phyloP scores from a whole-genome alignment of 306 rosid genomes.

The Amphicarpaea edgeworthii region DNA sequence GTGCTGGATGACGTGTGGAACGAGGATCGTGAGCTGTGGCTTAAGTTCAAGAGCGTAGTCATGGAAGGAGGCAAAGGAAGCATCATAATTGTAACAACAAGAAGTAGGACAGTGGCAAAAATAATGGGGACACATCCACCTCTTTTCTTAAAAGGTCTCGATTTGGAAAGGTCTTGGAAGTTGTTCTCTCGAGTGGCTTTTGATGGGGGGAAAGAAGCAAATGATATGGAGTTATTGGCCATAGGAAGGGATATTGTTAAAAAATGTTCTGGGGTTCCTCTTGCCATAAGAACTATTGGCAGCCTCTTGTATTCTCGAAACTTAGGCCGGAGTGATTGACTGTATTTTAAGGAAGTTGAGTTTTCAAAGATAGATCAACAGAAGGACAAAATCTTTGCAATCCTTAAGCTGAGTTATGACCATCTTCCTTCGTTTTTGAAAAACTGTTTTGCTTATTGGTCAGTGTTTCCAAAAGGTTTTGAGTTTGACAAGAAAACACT shows the following conservation, averaged over 20 bases:
- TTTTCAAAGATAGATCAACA: slow-evolving; percentile 41
- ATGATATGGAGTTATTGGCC: background rate
- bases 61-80: slow-evolving; percentile 49
- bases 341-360: slow-evolving; percentile 41
- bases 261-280: slow-evolving; percentile 48
- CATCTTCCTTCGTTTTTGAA: slow-evolving; percentile 53
- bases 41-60: slow-evolving; percentile 28
- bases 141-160: slow-evolving; percentile 28
- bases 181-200: slow-evolving; percentile 49
- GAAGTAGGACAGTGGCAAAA: slow-evolving; percentile 35
- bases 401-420: slow-evolving; percentile 48
- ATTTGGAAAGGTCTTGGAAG: slow-evolving; percentile 26
- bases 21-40: slow-evolving; percentile 38
- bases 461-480: slow-evolving; percentile 50
- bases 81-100: slow-evolving; percentile 49
- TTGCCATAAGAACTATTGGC: slow-evolving; percentile 45
- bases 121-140: background rate
- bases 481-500: slow-evolving; percentile 25
- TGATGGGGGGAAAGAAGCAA: slow-evolving; percentile 6
- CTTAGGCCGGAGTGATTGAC: slow-evolving; percentile 47
- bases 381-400: slow-evolving; percentile 37
- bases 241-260: slow-evolving; percentile 43
- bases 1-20: slow-evolving; percentile 59
- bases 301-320: slow-evolving; percentile 45
- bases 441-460: slow-evolving; percentile 53